Percentiles rank a stretch among this genome's conserved stretches.
Evolutionary conservation across 2,329 filamentous ascomycete genomes (phyloP).

Genomic region (Thielaviopsis punctulata): DNA sequence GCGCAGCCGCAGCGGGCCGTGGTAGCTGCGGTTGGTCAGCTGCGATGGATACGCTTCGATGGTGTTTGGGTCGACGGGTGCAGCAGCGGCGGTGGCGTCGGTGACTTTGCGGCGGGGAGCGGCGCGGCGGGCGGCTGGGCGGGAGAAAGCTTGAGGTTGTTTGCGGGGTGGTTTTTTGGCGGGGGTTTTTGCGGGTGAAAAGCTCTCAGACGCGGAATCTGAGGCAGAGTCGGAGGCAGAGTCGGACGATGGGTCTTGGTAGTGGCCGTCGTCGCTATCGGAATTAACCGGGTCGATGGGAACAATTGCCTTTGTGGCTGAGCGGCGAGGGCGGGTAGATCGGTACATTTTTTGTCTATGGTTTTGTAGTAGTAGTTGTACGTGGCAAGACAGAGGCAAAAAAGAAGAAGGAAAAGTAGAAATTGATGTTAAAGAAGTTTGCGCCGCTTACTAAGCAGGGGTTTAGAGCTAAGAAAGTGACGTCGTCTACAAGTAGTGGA

Average conservation of each 20-base stretch:
- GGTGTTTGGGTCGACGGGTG: slow-evolving; percentile 11
- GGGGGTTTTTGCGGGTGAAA: neutral
- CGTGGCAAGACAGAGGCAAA: no score
- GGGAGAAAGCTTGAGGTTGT: neutral
- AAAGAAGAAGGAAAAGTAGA: neutral
- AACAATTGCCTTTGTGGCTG: neutral
- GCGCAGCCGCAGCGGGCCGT: slow-evolving; percentile 19
- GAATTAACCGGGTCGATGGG: neutral
- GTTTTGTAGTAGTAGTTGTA: no score
- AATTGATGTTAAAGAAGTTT: no score
- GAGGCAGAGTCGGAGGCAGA: neutral
- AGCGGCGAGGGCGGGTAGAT: neutral
- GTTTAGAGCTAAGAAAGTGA: neutral
- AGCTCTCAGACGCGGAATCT: neutral
- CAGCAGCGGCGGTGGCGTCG: slow-evolving; percentile 19
- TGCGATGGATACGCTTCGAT: slow-evolving; percentile 19
- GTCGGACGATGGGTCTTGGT: neutral
- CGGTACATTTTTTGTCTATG: neutral
- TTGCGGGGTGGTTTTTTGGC: neutral
- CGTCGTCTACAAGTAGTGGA: no score
- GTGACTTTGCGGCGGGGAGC: slow-evolving; percentile 1
- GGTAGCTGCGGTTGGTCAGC: slow-evolving; percentile 18
- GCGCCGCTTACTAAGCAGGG: neutral
- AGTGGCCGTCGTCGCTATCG: neutral
- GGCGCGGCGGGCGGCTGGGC: no score